phyloP scores from a whole-genome alignment of 495 filamentous ascomycete species.

The Aspergillus funiculosus region DNA sequence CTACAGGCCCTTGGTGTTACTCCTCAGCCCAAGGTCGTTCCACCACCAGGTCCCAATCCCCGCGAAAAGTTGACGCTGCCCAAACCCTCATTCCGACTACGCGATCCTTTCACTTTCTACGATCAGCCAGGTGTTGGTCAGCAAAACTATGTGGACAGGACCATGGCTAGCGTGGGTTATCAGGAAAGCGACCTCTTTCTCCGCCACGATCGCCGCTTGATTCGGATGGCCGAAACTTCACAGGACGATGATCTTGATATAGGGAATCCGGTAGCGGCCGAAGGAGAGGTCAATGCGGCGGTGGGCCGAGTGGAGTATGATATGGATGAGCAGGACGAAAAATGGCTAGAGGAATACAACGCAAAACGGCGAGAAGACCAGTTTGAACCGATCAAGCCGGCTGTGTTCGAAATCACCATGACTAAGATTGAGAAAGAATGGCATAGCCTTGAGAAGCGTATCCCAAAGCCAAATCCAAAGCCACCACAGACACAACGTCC shows the following conservation, averaged over 20 bases:
- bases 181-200: constrained; percentile 87
- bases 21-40: constrained; percentile 52
- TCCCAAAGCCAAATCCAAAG: constrained; percentile 93
- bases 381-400: constrained; percentile 77
- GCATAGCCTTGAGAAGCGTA: constrained; percentile 91
- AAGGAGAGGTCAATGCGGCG: constrained; percentile 54
- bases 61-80: constrained; percentile 61
- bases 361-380: constrained; percentile 61
- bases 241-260: constrained; percentile 81
- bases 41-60: constrained; percentile 60
- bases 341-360: constrained; percentile 88
- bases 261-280: constrained; percentile 48
- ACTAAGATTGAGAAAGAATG: constrained; percentile 99
- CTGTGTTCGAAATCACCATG: constrained; percentile 94
- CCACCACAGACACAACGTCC: constrained; percentile 88
- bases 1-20: constrained; percentile 54
- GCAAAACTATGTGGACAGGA: constrained; percentile 74
- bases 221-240: constrained; percentile 70
- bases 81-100: constrained; percentile 53
- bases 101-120: constrained; percentile 56
- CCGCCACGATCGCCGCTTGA: constrained; percentile 66
- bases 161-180: constrained; percentile 91
- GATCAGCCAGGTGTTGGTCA: constrained; percentile 56
- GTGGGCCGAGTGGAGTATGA: constrained; percentile 92
- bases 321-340: constrained; percentile 98